Evolutionary conservation across 2,329 filamentous ascomycete genomes (phyloP).

Genomic region (Cladosporium sphaerospermum): DNA sequence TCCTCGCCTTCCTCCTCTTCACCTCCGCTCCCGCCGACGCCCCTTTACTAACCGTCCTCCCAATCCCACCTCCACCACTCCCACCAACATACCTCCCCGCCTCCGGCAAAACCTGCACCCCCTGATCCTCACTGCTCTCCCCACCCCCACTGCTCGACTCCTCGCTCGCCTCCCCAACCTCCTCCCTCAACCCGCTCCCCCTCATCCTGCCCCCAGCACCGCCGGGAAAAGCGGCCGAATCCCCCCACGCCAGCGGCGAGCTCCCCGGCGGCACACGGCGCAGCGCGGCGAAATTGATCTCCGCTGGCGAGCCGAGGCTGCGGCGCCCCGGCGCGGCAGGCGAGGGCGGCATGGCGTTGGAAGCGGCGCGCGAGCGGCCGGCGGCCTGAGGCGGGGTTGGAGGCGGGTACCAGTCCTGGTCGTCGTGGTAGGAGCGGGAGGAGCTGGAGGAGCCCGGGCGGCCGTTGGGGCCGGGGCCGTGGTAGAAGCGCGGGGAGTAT

Average conservation of each 20-base stretch:
- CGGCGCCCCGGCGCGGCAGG: constrained; percentile 25
- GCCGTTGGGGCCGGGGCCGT: constrained; percentile 14
- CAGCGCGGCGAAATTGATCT: constrained; percentile 29
- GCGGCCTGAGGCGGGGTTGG: constrained; percentile 10
- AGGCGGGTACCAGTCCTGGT: constrained; percentile 33
- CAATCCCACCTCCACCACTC: constrained; percentile 13
- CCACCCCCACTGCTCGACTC: constrained; percentile 19
- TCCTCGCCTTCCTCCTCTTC: constrained; percentile 7
- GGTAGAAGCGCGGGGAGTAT: constrained; percentile 24
- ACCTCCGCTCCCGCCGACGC: constrained; percentile 1
- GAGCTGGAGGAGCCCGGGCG: constrained; percentile 34
- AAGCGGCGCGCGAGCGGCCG: constrained; percentile 37
- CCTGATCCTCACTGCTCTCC: constrained; percentile 22
- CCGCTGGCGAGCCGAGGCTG: constrained; percentile 30
- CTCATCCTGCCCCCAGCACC: constrained; percentile 11
- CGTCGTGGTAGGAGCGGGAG: constrained; percentile 43
- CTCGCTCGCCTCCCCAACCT: constrained; percentile 16
- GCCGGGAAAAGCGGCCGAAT: constrained; percentile 7
- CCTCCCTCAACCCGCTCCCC: constrained; percentile 19
- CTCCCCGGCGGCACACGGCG: constrained; percentile 23
- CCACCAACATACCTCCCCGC: not conserved
- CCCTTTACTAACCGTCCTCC: constrained; percentile 17
- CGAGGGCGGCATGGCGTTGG: constrained; percentile 25
- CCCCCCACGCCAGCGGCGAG: constrained; percentile 17
- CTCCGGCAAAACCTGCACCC: constrained; percentile 25